phyloP scores from a whole-genome alignment of 768 basidiomycete genomes.

The Psilocybe sp. region DNA sequence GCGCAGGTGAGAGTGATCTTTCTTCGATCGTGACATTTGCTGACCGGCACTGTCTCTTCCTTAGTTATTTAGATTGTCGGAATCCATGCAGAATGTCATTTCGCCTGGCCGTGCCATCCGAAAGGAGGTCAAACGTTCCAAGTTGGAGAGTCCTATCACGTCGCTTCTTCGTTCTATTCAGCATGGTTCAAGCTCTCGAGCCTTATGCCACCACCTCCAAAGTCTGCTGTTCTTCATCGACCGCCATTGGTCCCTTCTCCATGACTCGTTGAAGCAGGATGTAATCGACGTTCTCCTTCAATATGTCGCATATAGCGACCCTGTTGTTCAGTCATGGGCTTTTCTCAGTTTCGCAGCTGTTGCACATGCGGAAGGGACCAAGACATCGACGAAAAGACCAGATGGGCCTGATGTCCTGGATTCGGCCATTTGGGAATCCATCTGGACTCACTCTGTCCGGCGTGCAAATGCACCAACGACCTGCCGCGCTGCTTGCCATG shows the following conservation, averaged over 20 bases:
- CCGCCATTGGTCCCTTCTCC: conserved; percentile 68
- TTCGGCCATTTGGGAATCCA: conserved; percentile 62
- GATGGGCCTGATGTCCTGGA: conserved; percentile 14
- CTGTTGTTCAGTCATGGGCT: conserved; percentile 75
- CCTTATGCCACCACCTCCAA: conserved; percentile 59
- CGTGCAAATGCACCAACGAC: conserved; percentile 64
- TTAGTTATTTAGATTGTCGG: conserved; percentile 65
- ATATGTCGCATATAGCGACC: conserved; percentile 63
- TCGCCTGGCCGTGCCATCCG: conserved; percentile 19
- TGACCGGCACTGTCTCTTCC: conserved; percentile 3
- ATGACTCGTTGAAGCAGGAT: conserved; percentile 52
- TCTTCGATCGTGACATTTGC: not conserved
- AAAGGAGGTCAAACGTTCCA: conserved; percentile 46
- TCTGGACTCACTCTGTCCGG: conserved; percentile 84
- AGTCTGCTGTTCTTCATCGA: conserved; percentile 83
- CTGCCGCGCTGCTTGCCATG: conserved; percentile 79
- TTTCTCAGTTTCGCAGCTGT: conserved; percentile 80
- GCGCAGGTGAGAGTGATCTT: conserved; percentile 47
- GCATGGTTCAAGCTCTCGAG: conserved; percentile 23
- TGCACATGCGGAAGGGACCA: conserved; percentile 44
- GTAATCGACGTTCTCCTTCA: conserved; percentile 56
- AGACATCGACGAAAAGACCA: conserved; percentile 1
- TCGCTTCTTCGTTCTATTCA: conserved; percentile 52
- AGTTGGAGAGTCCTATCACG: conserved; percentile 57
- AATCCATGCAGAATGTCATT: conserved; percentile 44